Evolutionary conservation across 1,284 basidiomycete species (phyloP), one percentile per base, ranked within the genome.

Genomic region (Sparassis latifolia): DNA sequence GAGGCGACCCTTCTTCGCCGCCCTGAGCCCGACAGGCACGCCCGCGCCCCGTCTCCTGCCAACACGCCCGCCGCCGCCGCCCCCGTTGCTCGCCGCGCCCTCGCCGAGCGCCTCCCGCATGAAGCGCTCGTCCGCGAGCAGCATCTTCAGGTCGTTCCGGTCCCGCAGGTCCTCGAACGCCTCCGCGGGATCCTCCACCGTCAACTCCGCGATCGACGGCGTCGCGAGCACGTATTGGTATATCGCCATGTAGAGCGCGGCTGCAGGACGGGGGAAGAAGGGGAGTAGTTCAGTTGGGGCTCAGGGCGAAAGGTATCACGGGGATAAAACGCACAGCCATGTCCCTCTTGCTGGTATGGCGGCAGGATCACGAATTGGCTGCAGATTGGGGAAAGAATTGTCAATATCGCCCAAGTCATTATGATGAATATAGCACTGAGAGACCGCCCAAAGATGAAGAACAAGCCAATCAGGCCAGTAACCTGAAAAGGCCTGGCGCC

Each of bases 151-250:
- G 66, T 99, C 97, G 61, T 90, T 90, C 45, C 89, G 84, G 69
- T 99, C 97, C 35, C 96, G 80, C 49, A 99, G 76, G 63, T 97
- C 92, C 65, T 97, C 94, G 63, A 97, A 96, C 6, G 90, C 88
- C 69, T 99, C 96, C 0, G 92, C 92, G 0, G 96, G 96, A 66
- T 99, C 96, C 72, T 99, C 96, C 27, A 99, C 89, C 0, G 94
- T 97, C 48, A 99, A 73, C 67, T 99, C 96, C 7, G 86, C 83
- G 33, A 97, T 83, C 42, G 79, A 72, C 0, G 82, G 71, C 39
- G 82, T 78, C 5, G 75, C 70, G 37, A 91, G 69, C 46, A 90
- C 78, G 63, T 89, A 80, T 61, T 86, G 78, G 70, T 95, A 96
- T 42, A 96, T 87, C 1, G 92, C 82, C 32, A 74, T 82, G 73